Evolutionary conservation across 1,139 yeast species (phyloP), one percentile per base, ranked within the genome.

Genomic region (Sugiyamaella sp.): DNA sequence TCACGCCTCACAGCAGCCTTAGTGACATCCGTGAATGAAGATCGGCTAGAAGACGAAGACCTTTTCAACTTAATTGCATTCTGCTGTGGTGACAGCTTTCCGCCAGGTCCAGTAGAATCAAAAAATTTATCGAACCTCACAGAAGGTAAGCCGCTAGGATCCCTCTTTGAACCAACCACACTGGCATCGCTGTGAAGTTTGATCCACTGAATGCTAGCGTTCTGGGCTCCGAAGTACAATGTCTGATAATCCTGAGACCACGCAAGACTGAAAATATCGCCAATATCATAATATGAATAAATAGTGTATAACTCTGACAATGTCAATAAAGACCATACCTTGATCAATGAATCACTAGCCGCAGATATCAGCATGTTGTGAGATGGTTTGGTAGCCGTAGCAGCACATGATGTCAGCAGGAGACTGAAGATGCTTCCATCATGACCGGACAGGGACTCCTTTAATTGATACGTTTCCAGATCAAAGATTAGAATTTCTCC

Each of bases 51-150:
- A 6, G 50, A 46, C 17, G 27, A 14, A 14, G 46, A 40, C 14
- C 45, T 16, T 25, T 22, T 47, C 17, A 29, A 9, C 37, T 41
- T 47, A 10, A 46, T 46, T 12, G 54, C 58, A 29, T 63, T 57
- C 53, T 69, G 74, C 52, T 64, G 72, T 1, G 74, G 74, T 2
- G 71, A 65, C 33, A 65, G 57, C 37, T 74, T 72, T 1, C 93
- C 95, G 0, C 93, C 88, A 0, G 95, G 95, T 0, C 97, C 97
- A 51, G 76, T 78, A 1, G 97, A 90, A 69, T 93, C 98, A 67
- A 93, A 93, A 64, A 93, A 93, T 65, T 82, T 84, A 69, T 89
- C 89, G 65, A 84, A 93, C 55, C 99, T 75, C 57, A 84, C 78
- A 45, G 89, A 86, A 0, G 99, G 99, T 59, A 90, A 74, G 32